Conservation (phyloP, 225 moss, liverwort and hornwort genomes). For the Pleurozium schreberi region DNA sequence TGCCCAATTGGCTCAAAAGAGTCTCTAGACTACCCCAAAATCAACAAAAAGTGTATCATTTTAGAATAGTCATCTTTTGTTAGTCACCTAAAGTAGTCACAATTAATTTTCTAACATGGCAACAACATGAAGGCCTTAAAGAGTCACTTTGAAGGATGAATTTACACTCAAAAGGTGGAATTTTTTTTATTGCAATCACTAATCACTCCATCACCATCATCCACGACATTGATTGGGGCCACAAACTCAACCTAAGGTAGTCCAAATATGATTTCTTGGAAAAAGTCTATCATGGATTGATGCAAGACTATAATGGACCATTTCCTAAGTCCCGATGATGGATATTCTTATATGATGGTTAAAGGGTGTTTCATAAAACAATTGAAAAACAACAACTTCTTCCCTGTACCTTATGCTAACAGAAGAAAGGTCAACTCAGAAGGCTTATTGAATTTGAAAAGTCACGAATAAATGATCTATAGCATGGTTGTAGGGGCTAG, state of each 20-base stretch:
- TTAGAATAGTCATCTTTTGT: no score
- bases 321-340: no score
- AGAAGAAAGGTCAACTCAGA: not conserved
- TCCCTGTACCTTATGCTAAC: not conserved
- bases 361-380: not conserved
- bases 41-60: not conserved
- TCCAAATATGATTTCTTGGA: not conserved
- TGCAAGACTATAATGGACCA: not conserved
- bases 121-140: fast-evolving
- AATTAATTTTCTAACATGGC: not conserved
- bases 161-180: not conserved
- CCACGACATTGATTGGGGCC: not conserved
- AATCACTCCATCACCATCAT: not conserved
- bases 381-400: no score
- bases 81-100: fast-evolving
- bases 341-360: not conserved
- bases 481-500: fast-evolving
- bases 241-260: fast-evolving
- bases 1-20: fast-evolving
- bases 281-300: not conserved
- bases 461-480: not conserved
- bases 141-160: no score
- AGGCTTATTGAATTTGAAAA: not conserved
- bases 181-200: not conserved
- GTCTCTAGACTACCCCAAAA: fast-evolving